Conservation (phyloP, 495 filamentous ascomycete genomes). For the Hypoxylon subgilvum region DNA sequence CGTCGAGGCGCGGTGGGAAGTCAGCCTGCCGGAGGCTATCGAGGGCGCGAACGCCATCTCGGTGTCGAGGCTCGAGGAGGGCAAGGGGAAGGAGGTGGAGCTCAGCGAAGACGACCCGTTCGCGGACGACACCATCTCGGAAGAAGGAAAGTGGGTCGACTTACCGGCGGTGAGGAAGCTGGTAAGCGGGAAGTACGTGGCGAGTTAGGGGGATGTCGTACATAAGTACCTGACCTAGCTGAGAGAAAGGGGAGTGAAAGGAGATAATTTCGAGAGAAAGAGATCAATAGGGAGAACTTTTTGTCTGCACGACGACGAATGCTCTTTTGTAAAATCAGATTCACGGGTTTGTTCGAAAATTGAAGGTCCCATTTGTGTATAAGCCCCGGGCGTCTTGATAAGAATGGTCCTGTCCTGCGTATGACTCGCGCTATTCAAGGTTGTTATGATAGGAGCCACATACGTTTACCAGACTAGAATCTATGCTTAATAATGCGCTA, state of each 20-base stretch:
- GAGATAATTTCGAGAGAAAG: not conserved
- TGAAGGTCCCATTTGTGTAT: constrained; percentile 37
- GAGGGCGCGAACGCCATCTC: constrained; percentile 66
- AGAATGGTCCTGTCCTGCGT: no score
- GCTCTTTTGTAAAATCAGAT: constrained; percentile 39
- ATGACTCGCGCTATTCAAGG: no score
- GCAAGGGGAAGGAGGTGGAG: constrained; percentile 48
- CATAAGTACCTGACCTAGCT: not conserved
- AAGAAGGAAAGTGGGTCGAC: constrained; percentile 69
- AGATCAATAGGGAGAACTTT: constrained; percentile 15
- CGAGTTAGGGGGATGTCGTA: constrained; percentile 49
- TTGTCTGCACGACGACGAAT: constrained; percentile 36
- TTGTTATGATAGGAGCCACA: no score
- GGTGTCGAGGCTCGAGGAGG: constrained; percentile 57
- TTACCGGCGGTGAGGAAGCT: constrained; percentile 75
- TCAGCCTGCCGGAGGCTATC: constrained; percentile 48
- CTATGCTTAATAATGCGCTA: no score
- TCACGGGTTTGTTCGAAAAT: constrained; percentile 35
- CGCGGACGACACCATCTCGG: constrained; percentile 49
- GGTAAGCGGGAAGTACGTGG: constrained; percentile 78
- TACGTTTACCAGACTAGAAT: no score
- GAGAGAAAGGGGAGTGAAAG: not conserved
- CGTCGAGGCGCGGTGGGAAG: constrained; percentile 83
- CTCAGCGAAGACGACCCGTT: constrained; percentile 45
- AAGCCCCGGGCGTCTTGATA: not conserved